These are phyloP conservation scores for Salvia hispanica DNA, from an alignment of 257 asterid genomes.

Conservation along the genomic window DNA sequence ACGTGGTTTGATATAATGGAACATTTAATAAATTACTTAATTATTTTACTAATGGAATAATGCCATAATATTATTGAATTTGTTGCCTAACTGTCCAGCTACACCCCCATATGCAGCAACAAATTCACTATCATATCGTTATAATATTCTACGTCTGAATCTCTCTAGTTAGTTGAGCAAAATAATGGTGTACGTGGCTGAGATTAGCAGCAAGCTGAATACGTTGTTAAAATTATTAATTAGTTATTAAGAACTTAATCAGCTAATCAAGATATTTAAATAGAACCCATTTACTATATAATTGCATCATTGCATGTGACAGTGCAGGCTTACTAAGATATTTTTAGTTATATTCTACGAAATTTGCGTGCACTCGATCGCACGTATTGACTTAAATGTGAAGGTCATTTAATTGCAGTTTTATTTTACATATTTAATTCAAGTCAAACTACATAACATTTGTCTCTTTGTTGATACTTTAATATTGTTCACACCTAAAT, in stretches of 20 bases:
- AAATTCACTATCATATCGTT: background rate
- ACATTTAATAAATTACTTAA: background rate
- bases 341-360: background rate
- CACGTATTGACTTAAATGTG: constrained; percentile 12
- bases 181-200: constrained; percentile 37
- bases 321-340: background rate
- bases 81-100: constrained; percentile 7
- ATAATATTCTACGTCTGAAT: background rate
- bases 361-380: constrained; percentile 2
- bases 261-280: constrained; percentile 13
- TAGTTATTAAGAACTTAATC: constrained; percentile 1
- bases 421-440: background rate
- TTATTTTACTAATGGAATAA: background rate
- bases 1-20: constrained; percentile 28
- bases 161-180: background rate
- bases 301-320: constrained; percentile 27
- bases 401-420: constrained; percentile 2
- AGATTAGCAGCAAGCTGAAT: constrained; percentile 19
- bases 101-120: constrained; percentile 2
- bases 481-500: constrained; percentile 31
- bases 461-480: background rate
- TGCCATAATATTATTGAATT: background rate
- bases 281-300: background rate
- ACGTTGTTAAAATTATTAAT: constrained; percentile 19
- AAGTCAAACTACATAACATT: constrained; percentile 9